phyloP scores from a whole-genome alignment of 148 eudicot species.

The Amaranthus palmeri region DNA sequence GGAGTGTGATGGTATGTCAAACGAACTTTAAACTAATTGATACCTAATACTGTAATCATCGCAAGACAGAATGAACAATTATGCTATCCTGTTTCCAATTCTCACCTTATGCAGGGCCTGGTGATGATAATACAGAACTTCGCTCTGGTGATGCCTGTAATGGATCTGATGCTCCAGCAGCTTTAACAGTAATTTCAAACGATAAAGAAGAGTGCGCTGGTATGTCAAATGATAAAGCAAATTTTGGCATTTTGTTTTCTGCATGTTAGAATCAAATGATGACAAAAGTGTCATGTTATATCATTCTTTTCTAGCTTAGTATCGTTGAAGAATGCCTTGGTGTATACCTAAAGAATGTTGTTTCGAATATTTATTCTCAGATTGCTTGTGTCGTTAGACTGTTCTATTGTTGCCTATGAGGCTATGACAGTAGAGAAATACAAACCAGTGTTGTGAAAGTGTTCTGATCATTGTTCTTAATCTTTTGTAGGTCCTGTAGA shows the following conservation, averaged over 20 bases:
- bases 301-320: background rate
- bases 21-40: background rate
- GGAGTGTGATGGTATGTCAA: background rate
- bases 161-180: background rate
- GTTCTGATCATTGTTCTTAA: background rate
- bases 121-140: background rate
- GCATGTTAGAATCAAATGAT: too few species aligned
- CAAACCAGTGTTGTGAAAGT: background rate
- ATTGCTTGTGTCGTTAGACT: background rate
- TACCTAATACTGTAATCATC: background rate
- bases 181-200: background rate
- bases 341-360: background rate
- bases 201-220: background rate
- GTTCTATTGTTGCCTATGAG: too few species aligned
- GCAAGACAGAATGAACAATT: too few species aligned
- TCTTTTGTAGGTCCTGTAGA: background rate
- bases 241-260: too few species aligned
- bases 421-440: background rate
- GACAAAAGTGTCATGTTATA: too few species aligned
- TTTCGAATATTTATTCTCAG: background rate
- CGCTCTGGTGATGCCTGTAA: background rate
- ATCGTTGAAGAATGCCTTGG: background rate
- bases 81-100: background rate
- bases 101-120: background rate
- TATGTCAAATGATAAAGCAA: background rate